Conservation (phyloP, 805 yeast genomes). For the Myxozyma melibiosi region DNA sequence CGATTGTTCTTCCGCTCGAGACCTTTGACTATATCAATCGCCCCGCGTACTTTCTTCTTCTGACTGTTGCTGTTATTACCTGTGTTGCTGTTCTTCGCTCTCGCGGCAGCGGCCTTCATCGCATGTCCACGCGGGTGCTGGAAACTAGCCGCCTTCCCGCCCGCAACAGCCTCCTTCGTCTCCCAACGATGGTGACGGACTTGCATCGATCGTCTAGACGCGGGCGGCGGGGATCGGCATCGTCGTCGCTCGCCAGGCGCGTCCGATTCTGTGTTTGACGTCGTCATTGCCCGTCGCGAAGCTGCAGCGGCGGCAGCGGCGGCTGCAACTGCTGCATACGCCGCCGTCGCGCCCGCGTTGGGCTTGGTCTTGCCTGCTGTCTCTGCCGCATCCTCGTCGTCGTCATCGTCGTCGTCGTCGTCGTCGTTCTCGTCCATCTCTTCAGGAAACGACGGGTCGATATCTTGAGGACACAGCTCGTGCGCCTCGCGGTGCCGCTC, state of each 20-base stretch:
- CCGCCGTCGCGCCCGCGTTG: neutral
- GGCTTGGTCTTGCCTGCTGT: neutral
- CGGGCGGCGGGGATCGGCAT: slow-evolving; percentile 13
- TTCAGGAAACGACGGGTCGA: slow-evolving; percentile 38
- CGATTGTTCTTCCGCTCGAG: slow-evolving; percentile 29
- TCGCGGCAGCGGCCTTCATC: neutral
- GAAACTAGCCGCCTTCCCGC: slow-evolving; percentile 11
- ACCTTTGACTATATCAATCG: slow-evolving; percentile 34
- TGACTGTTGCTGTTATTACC: neutral
- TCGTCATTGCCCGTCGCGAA: neutral
- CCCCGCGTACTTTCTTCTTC: slow-evolving; percentile 18
- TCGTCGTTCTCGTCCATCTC: slow-evolving; percentile 28
- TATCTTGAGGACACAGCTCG: slow-evolving; percentile 34
- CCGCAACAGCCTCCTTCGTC: neutral
- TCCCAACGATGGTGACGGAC: slow-evolving; percentile 8
- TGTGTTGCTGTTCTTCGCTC: neutral
- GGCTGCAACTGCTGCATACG: slow-evolving; percentile 7
- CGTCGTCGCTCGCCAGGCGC: slow-evolving; percentile 5
- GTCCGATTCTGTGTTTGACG: slow-evolving; percentile 6
- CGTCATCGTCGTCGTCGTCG: neutral
- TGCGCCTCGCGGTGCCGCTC: slow-evolving; percentile 19
- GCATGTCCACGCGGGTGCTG: slow-evolving; percentile 13
- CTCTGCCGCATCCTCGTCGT: neutral
- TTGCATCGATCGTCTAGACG: neutral
- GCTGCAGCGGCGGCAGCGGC: slow-evolving; percentile 11